phyloP scores from a whole-genome alignment of 345 rosid species.

The Theobroma cacao region DNA sequence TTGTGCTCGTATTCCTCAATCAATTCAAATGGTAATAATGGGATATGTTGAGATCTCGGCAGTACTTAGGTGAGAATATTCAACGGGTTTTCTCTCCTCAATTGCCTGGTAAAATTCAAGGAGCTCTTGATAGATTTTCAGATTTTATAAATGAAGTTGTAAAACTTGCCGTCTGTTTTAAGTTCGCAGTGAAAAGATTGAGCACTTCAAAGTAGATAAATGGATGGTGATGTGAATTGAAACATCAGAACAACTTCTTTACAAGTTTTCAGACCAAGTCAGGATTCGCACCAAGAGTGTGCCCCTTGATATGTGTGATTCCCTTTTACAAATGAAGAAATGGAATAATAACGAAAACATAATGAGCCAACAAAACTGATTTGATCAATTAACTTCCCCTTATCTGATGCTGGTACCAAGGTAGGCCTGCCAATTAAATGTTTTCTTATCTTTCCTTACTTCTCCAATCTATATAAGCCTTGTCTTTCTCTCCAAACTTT shows the following conservation, averaged over 20 bases:
- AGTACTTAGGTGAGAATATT: too few species aligned
- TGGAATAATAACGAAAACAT: background rate
- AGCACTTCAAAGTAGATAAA: background rate
- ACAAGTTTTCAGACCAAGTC: background rate
- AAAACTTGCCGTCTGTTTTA: background rate
- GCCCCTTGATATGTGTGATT: conserved; percentile 26
- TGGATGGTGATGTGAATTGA: background rate
- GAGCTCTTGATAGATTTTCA: background rate
- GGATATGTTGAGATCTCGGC: too few species aligned
- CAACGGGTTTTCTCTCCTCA: too few species aligned
- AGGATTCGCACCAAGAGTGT: background rate
- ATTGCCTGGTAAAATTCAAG: background rate
- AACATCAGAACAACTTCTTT: background rate
- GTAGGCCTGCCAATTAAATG: conserved; percentile 14
- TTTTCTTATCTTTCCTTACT: conserved; percentile 3
- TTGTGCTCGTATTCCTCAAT: too few species aligned
- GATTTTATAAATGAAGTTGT: background rate
- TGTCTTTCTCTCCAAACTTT: background rate
- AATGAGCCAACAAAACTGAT: background rate
- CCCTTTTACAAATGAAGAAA: background rate
- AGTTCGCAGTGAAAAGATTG: background rate
- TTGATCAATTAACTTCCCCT: background rate
- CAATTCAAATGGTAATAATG: too few species aligned
- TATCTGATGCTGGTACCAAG: conserved; percentile 22
- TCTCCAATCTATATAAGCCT: conserved; percentile 18